Percentiles rank a stretch among this genome's conserved stretches.
Evolutionary conservation across 345 rosid species (phyloP).

Genomic region (Aquilaria yunnanensis): DNA sequence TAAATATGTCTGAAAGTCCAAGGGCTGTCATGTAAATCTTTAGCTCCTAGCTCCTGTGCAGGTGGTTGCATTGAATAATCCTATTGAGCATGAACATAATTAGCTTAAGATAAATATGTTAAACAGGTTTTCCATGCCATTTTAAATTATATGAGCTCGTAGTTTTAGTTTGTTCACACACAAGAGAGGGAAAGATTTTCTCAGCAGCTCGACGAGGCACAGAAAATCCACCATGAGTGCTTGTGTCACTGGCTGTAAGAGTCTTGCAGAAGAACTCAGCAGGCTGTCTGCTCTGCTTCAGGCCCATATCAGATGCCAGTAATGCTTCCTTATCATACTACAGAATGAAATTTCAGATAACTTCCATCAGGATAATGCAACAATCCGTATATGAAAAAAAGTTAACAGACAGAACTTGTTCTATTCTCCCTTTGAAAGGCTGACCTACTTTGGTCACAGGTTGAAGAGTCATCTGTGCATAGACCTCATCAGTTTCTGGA

Average conservation of each 20-base stretch:
- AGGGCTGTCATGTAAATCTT: slow-evolving; percentile 76
- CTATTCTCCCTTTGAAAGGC: background rate
- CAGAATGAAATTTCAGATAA: slow-evolving; percentile 18
- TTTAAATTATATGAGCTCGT: background rate
- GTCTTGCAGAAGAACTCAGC: slow-evolving; percentile 94
- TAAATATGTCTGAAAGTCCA: slow-evolving; percentile 96
- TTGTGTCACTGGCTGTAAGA: slow-evolving; percentile 94
- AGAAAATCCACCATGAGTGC: slow-evolving; percentile 98
- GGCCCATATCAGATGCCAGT: slow-evolving; percentile 84
- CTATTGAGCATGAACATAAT: slow-evolving; percentile 30
- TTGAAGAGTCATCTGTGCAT: slow-evolving; percentile 79
- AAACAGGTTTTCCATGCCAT: background rate
- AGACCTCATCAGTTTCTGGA: slow-evolving; percentile 73
- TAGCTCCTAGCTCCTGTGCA: slow-evolving; percentile 84
- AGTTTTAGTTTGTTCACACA: slow-evolving; percentile 19
- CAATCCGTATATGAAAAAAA: background rate
- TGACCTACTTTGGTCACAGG: slow-evolving; percentile 40
- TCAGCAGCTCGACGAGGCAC: slow-evolving; percentile 98
- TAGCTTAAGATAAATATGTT: slow-evolving; percentile 2
- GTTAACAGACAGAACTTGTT: background rate
- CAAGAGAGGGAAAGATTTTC: slow-evolving; percentile 89
- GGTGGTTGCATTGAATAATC: slow-evolving; percentile 97
- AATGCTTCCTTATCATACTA: slow-evolving; percentile 92
- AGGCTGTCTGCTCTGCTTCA: slow-evolving; percentile 60
- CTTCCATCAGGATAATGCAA: slow-evolving; percentile 4